phyloP scores from a whole-genome alignment of 2,329 filamentous ascomycete genomes.

The Uncinocarpus reesii region DNA sequence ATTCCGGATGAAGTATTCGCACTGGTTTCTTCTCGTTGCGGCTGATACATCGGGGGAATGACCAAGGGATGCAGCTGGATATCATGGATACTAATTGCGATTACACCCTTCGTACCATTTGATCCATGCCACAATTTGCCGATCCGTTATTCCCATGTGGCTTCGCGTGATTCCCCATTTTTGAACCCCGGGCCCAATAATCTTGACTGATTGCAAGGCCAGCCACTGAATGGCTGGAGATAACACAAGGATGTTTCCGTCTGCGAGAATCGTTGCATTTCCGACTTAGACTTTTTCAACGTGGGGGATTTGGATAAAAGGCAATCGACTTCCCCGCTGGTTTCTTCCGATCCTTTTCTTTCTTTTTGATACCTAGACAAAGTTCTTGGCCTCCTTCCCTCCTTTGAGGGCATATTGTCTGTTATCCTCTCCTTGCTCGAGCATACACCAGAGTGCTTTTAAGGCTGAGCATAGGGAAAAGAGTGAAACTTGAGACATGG shows the following conservation, averaged over 20 bases:
- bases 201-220: background rate
- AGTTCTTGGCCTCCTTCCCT: background rate
- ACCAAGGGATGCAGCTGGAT: too few species aligned
- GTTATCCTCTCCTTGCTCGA: background rate
- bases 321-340: slow-evolving; percentile 4
- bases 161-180: background rate
- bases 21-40: too few species aligned
- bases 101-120: background rate
- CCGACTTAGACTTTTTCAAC: background rate
- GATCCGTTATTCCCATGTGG: slow-evolving; percentile 1
- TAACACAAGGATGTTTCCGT: background rate
- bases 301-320: slow-evolving; percentile 4
- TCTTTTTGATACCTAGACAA: background rate
- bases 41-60: too few species aligned
- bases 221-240: background rate
- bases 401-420: background rate
- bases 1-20: too few species aligned
- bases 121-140: background rate
- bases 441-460: background rate
- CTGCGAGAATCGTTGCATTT: background rate
- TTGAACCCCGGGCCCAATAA: background rate
- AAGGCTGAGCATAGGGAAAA: background rate
- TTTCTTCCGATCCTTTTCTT: background rate
- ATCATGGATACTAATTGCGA: too few species aligned
- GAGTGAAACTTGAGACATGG: slow-evolving; percentile 6